Percentiles rank a stretch among this genome's conserved stretches.
Conservation (phyloP, 768 basidiomycete genomes). For the Nevesoporus exiguus region DNA sequence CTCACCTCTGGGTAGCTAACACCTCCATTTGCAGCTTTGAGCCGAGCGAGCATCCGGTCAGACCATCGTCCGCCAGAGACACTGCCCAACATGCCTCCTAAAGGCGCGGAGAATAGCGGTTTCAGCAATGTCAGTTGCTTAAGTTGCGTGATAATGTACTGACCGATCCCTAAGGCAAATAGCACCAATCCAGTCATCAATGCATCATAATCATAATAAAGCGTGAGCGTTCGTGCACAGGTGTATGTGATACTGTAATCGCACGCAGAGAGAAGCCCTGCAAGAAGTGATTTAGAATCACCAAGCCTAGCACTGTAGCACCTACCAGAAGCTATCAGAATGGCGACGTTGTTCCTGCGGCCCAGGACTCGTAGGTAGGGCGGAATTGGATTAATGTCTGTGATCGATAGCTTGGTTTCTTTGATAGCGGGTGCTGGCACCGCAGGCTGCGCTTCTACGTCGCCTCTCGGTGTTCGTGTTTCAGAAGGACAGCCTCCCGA, state of each 20-base stretch:
- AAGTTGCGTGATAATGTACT: slow-evolving; percentile 6
- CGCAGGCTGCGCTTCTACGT: slow-evolving; percentile 25
- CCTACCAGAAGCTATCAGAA: slow-evolving; percentile 42
- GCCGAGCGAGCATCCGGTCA: slow-evolving; percentile 43
- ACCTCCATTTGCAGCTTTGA: slow-evolving; percentile 49
- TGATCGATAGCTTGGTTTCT: slow-evolving; percentile 54
- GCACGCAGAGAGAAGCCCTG: slow-evolving; percentile 70
- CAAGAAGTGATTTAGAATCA: background rate
- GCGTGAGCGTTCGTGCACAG: slow-evolving; percentile 64
- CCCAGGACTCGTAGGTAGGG: slow-evolving; percentile 59
- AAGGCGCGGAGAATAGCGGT: background rate
- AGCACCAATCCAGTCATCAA: slow-evolving; percentile 76
- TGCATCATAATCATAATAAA: slow-evolving; percentile 63
- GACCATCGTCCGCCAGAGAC: slow-evolving; percentile 58
- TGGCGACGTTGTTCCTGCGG: slow-evolving; percentile 62
- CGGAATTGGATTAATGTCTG: slow-evolving; percentile 69
- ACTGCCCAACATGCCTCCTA: slow-evolving; percentile 51
- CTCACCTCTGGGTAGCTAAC: slow-evolving; percentile 62
- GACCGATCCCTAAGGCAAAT: slow-evolving; percentile 69
- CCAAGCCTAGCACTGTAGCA: background rate
- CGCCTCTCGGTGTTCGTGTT: slow-evolving; percentile 12
- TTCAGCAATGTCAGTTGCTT: background rate
- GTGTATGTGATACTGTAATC: slow-evolving; percentile 72
- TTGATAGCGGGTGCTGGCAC: slow-evolving; percentile 14
- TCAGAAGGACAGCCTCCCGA: background rate